A percentile compares a stretch with the other conserved stretches of the same genome.
Evolutionary conservation across 257 asterid species (phyloP).

Genomic region (Scutellaria barbata): DNA sequence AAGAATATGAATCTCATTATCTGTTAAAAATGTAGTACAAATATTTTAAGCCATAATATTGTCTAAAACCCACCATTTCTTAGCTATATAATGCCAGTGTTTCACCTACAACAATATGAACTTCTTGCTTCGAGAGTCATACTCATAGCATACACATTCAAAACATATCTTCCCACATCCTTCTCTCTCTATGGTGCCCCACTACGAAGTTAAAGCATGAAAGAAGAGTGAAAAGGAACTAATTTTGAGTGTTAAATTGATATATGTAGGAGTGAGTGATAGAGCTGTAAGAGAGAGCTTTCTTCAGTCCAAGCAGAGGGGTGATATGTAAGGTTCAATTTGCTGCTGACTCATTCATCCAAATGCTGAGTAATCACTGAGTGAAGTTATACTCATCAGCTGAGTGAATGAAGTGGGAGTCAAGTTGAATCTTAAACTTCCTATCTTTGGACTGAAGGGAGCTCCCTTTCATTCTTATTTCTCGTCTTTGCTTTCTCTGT

Average conservation of each 20-base stretch:
- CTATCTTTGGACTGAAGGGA: conserved; percentile 99
- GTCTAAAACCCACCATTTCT: conserved; percentile 36
- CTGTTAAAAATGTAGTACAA: neutral
- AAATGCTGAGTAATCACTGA: conserved; percentile 55
- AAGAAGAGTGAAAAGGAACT: no score
- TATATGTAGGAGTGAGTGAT: no score
- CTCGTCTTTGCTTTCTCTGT: no score
- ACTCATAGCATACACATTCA: neutral
- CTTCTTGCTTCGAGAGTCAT: conserved; percentile 13
- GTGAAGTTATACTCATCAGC: conserved; percentile 34
- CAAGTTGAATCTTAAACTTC: conserved; percentile 65
- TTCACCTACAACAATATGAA: conserved; percentile 11
- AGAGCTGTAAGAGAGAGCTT: conserved; percentile 69
- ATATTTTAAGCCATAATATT: conserved; percentile 32
- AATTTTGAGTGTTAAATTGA: no score
- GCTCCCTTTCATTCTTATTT: conserved; percentile 65
- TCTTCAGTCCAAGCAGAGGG: conserved; percentile 86
- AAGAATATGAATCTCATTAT: conserved; percentile 30
- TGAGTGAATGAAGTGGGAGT: conserved; percentile 97
- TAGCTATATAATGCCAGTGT: conserved; percentile 50
- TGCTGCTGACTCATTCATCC: conserved; percentile 99
- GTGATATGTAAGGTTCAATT: conserved; percentile 62
- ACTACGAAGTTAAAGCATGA: no score
- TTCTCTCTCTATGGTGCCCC: neutral
- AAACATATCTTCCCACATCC: neutral